Evolutionary conservation across 495 filamentous ascomycete genomes (phyloP).

Genomic region (Astrothelium subdiscretum): DNA sequence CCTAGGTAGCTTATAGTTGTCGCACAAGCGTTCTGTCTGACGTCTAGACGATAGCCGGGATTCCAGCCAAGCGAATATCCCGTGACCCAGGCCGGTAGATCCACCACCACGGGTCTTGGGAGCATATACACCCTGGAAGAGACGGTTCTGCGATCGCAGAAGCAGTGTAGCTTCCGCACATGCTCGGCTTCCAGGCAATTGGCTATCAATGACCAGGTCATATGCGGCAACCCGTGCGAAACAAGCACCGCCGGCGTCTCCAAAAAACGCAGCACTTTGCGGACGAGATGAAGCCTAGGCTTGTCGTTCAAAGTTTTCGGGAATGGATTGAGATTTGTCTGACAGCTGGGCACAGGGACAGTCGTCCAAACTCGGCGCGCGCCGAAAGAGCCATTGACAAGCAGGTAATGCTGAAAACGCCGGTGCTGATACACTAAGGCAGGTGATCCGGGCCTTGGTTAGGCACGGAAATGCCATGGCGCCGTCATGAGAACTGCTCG

Average conservation of each 20-base stretch:
- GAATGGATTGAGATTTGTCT: not conserved
- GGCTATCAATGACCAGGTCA: not conserved
- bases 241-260: not conserved
- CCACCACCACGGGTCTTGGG: not conserved
- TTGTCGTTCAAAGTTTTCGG: not conserved
- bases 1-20: not conserved
- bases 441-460: not conserved
- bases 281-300: not conserved
- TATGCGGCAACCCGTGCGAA: not conserved
- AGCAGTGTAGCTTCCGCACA: constrained; percentile 1
- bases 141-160: not conserved
- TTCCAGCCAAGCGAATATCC: not conserved
- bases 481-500: not conserved
- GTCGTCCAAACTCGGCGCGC: not conserved
- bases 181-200: constrained; percentile 1
- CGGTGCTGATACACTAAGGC: not conserved
- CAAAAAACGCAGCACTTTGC: not conserved
- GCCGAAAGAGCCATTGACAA: not conserved
- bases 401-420: not conserved
- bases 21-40: not conserved
- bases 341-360: not conserved
- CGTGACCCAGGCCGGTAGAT: not conserved
- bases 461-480: not conserved
- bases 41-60: not conserved
- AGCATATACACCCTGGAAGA: not conserved